Percentiles rank a stretch among this genome's conserved stretches.
phyloP scores from a whole-genome alignment of 768 basidiomycete species.

The Termitomyces sp. region DNA sequence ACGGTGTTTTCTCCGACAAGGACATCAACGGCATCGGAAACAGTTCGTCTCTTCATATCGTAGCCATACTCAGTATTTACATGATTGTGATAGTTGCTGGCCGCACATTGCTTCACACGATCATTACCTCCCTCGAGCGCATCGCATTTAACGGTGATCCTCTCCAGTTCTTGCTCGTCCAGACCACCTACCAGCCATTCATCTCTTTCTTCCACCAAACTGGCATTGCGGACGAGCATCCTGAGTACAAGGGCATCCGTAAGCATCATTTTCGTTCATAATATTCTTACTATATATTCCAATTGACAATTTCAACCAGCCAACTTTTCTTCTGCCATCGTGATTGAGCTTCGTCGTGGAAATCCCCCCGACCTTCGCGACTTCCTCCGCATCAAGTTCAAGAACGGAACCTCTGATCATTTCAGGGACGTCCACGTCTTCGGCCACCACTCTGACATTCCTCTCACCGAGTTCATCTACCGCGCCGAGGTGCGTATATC shows the following conservation, averaged over 20 bases:
- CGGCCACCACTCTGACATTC: conserved; percentile 69
- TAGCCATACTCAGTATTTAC: not conserved
- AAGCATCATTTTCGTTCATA: conserved; percentile 22
- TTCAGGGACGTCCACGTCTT: conserved; percentile 72
- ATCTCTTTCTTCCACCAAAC: conserved; percentile 82
- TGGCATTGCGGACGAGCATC: conserved; percentile 50
- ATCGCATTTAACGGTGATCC: conserved; percentile 78
- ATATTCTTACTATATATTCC: not conserved
- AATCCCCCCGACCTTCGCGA: conserved; percentile 71
- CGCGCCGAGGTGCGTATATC: conserved; percentile 54
- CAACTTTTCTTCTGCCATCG: conserved; percentile 67
- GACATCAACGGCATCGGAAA: conserved; percentile 68
- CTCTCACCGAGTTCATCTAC: conserved; percentile 83
- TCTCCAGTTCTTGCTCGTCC: conserved; percentile 70
- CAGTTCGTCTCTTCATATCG: conserved; percentile 39
- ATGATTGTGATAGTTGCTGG: conserved; percentile 57
- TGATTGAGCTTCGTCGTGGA: conserved; percentile 74
- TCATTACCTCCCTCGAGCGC: conserved; percentile 66
- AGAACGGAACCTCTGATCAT: conserved; percentile 64
- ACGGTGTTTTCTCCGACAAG: conserved; percentile 61
- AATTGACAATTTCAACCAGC: conserved; percentile 35
- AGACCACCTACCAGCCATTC: conserved; percentile 88
- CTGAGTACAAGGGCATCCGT: conserved; percentile 62
- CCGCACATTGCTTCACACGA: conserved; percentile 67
- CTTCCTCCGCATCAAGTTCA: conserved; percentile 82